Conservation (phyloP, 768 basidiomycete species). For the Neoboletus brunneissimus region DNA sequence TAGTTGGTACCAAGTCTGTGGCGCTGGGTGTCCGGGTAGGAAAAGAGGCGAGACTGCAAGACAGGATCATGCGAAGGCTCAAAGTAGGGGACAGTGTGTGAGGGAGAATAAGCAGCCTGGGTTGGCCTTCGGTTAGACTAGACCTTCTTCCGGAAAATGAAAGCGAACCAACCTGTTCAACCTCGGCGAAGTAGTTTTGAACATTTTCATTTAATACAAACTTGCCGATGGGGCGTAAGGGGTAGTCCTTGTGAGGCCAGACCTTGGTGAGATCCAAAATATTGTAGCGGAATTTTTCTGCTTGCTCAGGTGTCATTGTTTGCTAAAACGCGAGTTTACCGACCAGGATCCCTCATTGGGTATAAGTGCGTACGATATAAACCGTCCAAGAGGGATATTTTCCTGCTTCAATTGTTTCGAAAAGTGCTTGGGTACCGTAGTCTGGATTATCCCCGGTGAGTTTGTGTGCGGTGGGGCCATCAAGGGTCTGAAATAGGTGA, state of each 20-base stretch:
- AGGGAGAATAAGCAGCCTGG: constrained; percentile 81
- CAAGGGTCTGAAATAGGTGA: constrained; percentile 55
- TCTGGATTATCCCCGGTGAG: constrained; percentile 79
- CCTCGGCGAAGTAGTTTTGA: constrained; percentile 91
- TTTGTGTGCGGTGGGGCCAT: constrained; percentile 58
- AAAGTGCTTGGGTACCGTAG: constrained; percentile 76
- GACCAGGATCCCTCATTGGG: not conserved
- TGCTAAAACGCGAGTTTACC: constrained; percentile 46
- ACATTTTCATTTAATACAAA: constrained; percentile 76
- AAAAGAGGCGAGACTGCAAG: constrained; percentile 91
- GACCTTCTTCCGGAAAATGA: constrained; percentile 19
- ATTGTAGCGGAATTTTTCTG: constrained; percentile 87
- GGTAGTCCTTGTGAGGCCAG: constrained; percentile 85
- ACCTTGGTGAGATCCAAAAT: constrained; percentile 89
- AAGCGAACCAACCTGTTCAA: constrained; percentile 72
- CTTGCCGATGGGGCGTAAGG: constrained; percentile 86
- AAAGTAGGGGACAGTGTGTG: constrained; percentile 83
- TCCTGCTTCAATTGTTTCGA: constrained; percentile 77
- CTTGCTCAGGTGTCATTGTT: constrained; percentile 92
- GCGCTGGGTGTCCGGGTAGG: constrained; percentile 87
- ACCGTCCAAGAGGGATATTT: constrained; percentile 87
- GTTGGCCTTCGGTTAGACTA: constrained; percentile 2
- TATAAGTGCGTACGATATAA: constrained; percentile 57
- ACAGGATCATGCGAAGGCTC: constrained; percentile 92
- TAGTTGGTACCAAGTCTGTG: constrained; percentile 81